A percentile compares a stretch with the other conserved stretches of the same genome.
These are phyloP conservation scores for Fusarium odoratissimum DNA, from an alignment of 2,329 filamentous ascomycete genomes.

Conservation along the genomic window DNA sequence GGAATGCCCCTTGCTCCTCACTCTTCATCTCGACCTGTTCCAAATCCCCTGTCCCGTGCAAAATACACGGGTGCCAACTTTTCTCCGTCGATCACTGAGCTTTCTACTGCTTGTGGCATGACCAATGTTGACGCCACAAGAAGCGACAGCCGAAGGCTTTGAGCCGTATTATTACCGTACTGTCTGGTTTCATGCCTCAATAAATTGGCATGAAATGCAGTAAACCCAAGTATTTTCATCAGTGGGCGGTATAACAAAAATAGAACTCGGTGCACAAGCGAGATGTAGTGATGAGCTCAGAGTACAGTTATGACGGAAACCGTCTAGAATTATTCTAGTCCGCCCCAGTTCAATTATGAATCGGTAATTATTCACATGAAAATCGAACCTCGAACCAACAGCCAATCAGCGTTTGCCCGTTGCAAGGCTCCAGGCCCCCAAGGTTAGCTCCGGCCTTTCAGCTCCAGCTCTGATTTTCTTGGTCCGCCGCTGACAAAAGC, in stretches of 20 bases:
- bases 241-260: not conserved
- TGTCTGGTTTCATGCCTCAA: not conserved
- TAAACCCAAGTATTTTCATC: not conserved
- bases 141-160: not conserved
- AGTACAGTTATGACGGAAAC: not conserved
- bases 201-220: not conserved
- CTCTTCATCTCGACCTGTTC: slow-evolving; percentile 20
- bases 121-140: slow-evolving; percentile 6
- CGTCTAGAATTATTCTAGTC: slow-evolving; percentile 23
- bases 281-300: not conserved
- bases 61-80: not conserved
- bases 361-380: slow-evolving; percentile 18
- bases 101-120: slow-evolving; percentile 16
- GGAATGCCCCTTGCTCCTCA: slow-evolving; percentile 14
- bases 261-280: not conserved
- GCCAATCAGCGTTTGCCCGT: slow-evolving; percentile 26
- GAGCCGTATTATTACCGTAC: not conserved
- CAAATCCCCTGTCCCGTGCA: slow-evolving; percentile 23
- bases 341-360: slow-evolving; percentile 14
- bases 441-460: slow-evolving; percentile 17
- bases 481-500: slow-evolving; percentile 35
- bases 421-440: slow-evolving; percentile 16
- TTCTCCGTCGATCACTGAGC: slow-evolving; percentile 11
- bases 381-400: not conserved
- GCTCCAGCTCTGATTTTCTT: slow-evolving; percentile 29